These are phyloP conservation scores for Canariomyces notabilis DNA, from an alignment of 2,329 filamentous ascomycete genomes.

Conservation along the genomic window DNA sequence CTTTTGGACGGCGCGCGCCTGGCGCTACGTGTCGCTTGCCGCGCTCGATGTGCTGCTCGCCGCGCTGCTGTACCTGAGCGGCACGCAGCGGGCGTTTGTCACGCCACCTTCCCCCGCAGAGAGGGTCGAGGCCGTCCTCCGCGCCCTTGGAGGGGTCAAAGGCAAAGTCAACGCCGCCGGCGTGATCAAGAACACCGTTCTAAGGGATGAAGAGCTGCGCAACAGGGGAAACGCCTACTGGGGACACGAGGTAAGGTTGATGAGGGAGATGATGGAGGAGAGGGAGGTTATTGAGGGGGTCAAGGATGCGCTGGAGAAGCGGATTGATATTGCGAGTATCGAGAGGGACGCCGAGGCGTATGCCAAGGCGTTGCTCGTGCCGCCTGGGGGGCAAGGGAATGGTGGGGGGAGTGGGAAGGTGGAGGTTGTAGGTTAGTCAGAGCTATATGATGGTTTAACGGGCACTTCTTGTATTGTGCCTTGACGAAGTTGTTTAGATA, in stretches of 20 bases:
- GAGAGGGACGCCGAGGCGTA: slow-evolving; percentile 60
- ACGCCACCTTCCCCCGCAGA: slow-evolving; percentile 56
- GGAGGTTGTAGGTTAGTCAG: slow-evolving; percentile 14
- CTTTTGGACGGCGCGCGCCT: slow-evolving; percentile 62
- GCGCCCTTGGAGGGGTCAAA: slow-evolving; percentile 53
- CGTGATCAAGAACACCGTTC: slow-evolving; percentile 73
- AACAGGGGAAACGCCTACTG: slow-evolving; percentile 68
- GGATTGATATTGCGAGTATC: slow-evolving; percentile 59
- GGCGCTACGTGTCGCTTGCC: slow-evolving; percentile 61
- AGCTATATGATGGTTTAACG: no score
- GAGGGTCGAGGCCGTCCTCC: slow-evolving; percentile 57
- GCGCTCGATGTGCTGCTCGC: slow-evolving; percentile 60
- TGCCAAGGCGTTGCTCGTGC: slow-evolving; percentile 40
- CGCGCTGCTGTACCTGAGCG: slow-evolving; percentile 65
- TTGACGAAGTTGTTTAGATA: background rate
- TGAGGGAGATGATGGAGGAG: slow-evolving; percentile 73
- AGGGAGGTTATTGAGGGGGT: slow-evolving; percentile 67
- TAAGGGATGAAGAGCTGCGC: slow-evolving; percentile 68
- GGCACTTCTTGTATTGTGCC: no score
- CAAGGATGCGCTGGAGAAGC: slow-evolving; percentile 59
- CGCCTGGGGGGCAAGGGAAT: slow-evolving; percentile 11
- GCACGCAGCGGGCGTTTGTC: slow-evolving; percentile 74
- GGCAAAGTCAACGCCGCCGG: slow-evolving; percentile 67
- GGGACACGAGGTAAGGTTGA: slow-evolving; percentile 68
- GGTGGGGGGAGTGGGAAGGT: slow-evolving; percentile 7